Evolutionary conservation across 1,139 yeast species (phyloP), one percentile per base, ranked within the genome.

Genomic region (Geotrichum restrictum): DNA sequence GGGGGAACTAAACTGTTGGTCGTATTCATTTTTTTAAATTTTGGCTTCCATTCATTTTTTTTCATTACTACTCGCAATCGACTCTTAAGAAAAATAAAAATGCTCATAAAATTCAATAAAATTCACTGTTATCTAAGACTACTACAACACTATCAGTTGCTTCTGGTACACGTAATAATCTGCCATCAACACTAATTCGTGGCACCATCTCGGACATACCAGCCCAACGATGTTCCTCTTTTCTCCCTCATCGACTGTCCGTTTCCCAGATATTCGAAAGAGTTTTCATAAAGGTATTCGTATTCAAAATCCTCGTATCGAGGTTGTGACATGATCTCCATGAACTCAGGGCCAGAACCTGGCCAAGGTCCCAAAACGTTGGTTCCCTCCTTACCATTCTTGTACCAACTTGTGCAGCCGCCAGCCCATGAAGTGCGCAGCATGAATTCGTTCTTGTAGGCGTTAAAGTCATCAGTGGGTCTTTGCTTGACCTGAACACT

Each of bases 271-370:
- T 19, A 53, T 22, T 44, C 39, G 40, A 33, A 53, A 27, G 45
- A 51, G 39, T 53, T 51, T 10, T 51, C 49, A 27, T 53, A 33
- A 10, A 21, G 24, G 29, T 53, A 57, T 13, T 43, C 51, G 45
- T 57, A 60, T 14, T 59, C 55, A 36, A 46, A 60, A 31, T 60
- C 63, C 31, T 60, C 63, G 54, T 54, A 60, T 24, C 63, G 44
- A 10, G 61, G 62, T 8, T 55, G 49, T 22, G 47, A 38, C n/a
- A 59, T 45, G 16, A 53, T 52, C 29, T 49, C 53, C 24, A 55
- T 50, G 16, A 52, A 55, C 39, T 59, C 59, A 14, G 57, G 45
- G 13, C 58, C 59, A 10, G 59, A 53, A 18, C 63, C 63, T 7
- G 63, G 63, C 62, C 62, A 60, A 14, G 59, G 52, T 3, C 58